Evolutionary conservation across 1,284 basidiomycete genomes (phyloP).

Genomic region (Neolentinus lepideus): DNA sequence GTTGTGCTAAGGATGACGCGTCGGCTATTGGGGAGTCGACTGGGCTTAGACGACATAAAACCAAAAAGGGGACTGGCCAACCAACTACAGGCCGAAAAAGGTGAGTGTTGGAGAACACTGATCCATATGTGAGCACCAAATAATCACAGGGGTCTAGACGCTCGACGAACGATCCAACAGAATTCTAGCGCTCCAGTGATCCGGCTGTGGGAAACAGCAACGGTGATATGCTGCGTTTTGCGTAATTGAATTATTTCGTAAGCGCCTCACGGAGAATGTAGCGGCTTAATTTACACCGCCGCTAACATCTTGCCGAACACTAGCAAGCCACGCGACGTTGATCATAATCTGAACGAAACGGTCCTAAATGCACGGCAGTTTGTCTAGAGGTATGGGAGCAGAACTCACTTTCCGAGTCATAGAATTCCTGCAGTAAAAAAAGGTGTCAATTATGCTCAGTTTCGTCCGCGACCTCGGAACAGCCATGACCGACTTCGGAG

Average conservation of each 20-base stretch:
- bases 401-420: too few relatives aligned
- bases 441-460: too few relatives aligned
- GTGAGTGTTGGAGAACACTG: neutral
- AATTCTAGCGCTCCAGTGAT: neutral
- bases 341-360: too few relatives aligned
- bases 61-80: neutral
- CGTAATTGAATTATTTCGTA: neutral
- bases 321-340: too few relatives aligned
- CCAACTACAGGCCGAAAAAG: neutral
- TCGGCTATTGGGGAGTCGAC: neutral
- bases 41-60: neutral
- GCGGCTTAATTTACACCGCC: neutral
- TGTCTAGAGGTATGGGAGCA: too few relatives aligned
- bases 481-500: too few relatives aligned
- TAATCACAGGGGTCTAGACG: neutral
- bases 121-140: neutral
- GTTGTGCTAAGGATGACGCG: neutral
- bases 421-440: too few relatives aligned
- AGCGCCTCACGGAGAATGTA: neutral
- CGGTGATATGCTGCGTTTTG: neutral
- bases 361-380: too few relatives aligned
- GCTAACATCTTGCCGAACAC: neutral
- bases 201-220: neutral
- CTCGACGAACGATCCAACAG: neutral
- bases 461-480: too few relatives aligned